Base-by-base conservation (phyloP, 2,329 filamentous ascomycete species). In the Plenodomus biglobosus region DNA sequence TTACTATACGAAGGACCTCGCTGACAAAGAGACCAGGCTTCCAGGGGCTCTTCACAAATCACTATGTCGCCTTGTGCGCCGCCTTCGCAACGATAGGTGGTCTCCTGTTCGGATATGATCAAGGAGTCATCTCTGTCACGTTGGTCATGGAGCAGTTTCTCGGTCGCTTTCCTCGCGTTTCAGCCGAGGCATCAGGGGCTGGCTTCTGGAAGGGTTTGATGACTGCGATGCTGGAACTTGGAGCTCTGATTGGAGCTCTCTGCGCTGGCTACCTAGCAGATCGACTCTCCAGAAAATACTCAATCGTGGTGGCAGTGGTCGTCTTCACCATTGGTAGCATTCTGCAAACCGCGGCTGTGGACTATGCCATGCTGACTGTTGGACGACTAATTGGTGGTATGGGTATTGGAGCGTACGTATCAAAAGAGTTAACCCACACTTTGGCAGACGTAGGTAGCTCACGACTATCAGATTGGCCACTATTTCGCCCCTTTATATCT, bases 161-260 rank as follows among this genome's bases (percentile, higher is more conserved):
- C 3, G 65, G 68, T 0, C 68, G 68, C 1, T 80, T 80, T 44
- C 69, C 75, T 10, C 69, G 71, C 13, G 73, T 79, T 2, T 70
- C 73, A 0, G 67, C 71, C 16, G 64, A 63, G 6, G 69, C 73
- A 8, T 60, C 72, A 7, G 76, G 76, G 2, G 70, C 73, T 2
- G 75, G 75, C 3, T 75, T 75, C 55, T 73, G 68, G 65, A 75
- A 75, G 50, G 74, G 74, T 15, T 53, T 75, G 5, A 65, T 81
- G 69, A 81, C 79, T 8, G 79, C 79, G 3, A 81, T 81, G 78
- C 76, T 82, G 41, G 77, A 81, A 50, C 56, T 81, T 17, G 78
- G 79, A n/a, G 79, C 78, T 8, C 64, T 80, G 42, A 58, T 72
- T 19, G 68, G 70, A 44, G 65, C 69, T 4, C 49, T 72, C n/a